Conservation (phyloP, 176 grass and related monocot species). For the barley (Hordeum vulgare) region DNA sequence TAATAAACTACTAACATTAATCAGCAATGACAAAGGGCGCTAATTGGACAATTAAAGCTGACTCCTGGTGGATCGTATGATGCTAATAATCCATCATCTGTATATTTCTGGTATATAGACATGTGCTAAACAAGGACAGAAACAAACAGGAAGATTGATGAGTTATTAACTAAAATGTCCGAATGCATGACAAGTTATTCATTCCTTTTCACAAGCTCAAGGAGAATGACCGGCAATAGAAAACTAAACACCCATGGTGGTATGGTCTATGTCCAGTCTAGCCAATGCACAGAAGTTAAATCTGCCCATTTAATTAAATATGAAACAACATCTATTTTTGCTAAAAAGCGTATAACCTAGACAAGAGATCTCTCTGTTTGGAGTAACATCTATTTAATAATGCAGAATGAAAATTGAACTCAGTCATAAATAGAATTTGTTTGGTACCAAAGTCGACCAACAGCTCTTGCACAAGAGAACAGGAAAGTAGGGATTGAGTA, state of each 20-base stretch:
- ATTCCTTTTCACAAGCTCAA: not conserved
- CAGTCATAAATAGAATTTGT: not conserved
- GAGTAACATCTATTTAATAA: conserved; percentile 1
- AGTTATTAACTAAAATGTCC: not conserved
- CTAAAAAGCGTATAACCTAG: not conserved
- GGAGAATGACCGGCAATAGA: not conserved
- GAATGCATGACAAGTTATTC: not conserved
- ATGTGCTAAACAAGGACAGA: not conserved
- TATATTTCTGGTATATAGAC: not conserved
- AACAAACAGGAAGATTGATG: not conserved
- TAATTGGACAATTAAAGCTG: not conserved
- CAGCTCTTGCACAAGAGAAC: not conserved
- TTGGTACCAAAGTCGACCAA: not conserved
- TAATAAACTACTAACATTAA: not conserved
- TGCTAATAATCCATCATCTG: not conserved
- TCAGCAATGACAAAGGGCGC: not conserved
- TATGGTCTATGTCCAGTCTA: not conserved
- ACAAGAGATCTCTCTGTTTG: not conserved
- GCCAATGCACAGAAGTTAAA: not conserved
- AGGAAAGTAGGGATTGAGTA: not conserved
- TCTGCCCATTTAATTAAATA: not conserved
- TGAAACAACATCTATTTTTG: not conserved
- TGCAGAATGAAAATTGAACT: not conserved
- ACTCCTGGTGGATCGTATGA: not conserved
- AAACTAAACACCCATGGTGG: not conserved